phyloP scores from a whole-genome alignment of 2,329 filamentous ascomycete species.

The Lasiodiplodia theobromae region DNA sequence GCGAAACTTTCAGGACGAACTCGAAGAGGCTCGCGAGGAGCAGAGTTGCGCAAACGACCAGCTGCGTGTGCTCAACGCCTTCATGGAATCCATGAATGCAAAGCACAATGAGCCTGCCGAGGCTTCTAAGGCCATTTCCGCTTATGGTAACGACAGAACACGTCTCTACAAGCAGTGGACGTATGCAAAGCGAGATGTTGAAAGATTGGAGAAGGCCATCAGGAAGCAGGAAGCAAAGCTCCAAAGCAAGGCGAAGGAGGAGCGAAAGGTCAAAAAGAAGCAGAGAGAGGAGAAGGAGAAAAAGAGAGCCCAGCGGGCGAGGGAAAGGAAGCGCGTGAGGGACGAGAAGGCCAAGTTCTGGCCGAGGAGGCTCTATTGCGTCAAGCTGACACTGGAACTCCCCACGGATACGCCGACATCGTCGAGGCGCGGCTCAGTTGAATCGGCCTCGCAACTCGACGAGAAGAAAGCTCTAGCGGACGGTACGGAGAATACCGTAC shows the following conservation, averaged over 20 bases:
- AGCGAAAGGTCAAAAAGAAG: slow-evolving; percentile 10
- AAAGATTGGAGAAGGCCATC: slow-evolving; percentile 39
- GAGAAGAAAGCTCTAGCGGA: slow-evolving; percentile 16
- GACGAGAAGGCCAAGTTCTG: slow-evolving; percentile 48
- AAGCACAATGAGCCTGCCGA: slow-evolving; percentile 42
- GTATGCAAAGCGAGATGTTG: slow-evolving; percentile 37
- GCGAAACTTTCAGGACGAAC: slow-evolving; percentile 33
- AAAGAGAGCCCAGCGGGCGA: slow-evolving; percentile 38
- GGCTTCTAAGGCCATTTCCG: slow-evolving; percentile 44
- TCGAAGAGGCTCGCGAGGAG: slow-evolving; percentile 37
- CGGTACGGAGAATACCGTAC: slow-evolving; percentile 29
- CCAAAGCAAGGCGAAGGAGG: not conserved
- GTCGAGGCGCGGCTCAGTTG: slow-evolving; percentile 39
- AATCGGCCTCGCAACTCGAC: slow-evolving; percentile 32
- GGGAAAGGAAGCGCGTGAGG: slow-evolving; percentile 38
- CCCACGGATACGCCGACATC: slow-evolving; percentile 40
- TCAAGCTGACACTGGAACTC: slow-evolving; percentile 48
- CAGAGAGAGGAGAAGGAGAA: slow-evolving; percentile 37
- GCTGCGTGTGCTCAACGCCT: slow-evolving; percentile 45
- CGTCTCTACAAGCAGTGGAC: slow-evolving; percentile 38
- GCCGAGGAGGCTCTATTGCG: slow-evolving; percentile 45
- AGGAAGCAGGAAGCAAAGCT: not conserved
- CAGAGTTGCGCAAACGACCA: slow-evolving; percentile 35
- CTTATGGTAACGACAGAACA: slow-evolving; percentile 43
- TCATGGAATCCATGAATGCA: slow-evolving; percentile 41